A percentile compares a stretch with the other conserved stretches of the same genome.
phyloP scores from a whole-genome alignment of 331 rosid species.

The Rosa hybrid region DNA sequence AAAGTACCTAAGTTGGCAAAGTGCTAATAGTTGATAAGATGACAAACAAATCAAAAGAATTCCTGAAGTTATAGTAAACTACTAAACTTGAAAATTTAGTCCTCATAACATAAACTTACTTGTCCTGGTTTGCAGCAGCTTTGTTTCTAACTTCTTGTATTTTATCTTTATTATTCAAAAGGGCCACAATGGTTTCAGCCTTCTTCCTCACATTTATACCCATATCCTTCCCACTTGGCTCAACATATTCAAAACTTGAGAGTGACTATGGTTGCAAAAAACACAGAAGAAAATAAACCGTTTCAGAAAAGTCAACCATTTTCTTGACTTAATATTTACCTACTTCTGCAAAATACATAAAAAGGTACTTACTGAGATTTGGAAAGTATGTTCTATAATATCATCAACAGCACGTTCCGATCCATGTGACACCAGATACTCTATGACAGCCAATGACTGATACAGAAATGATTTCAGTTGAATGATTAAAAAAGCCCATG shows the following conservation, averaged over 20 bases:
- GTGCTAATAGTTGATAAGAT: slow-evolving; percentile 15
- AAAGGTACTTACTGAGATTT: slow-evolving; percentile 70
- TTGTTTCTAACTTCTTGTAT: slow-evolving; percentile 87
- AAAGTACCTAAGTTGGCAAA: slow-evolving; percentile 57
- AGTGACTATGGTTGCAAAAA: slow-evolving; percentile 65
- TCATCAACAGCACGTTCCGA: slow-evolving; percentile 99
- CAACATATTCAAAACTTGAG: slow-evolving; percentile 93
- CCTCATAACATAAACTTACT: slow-evolving; percentile 51
- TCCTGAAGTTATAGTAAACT: slow-evolving; percentile 15
- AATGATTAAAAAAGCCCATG: slow-evolving; percentile 1
- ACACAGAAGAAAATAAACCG: slow-evolving; percentile 17
- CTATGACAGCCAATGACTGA: slow-evolving; percentile 96
- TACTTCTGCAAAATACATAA: slow-evolving; percentile 11
- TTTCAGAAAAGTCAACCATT: slow-evolving; percentile 25
- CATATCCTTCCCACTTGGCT: slow-evolving; percentile 91
- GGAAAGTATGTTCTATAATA: slow-evolving; percentile 96
- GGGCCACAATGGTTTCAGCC: slow-evolving; percentile 74
- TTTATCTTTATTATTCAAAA: slow-evolving; percentile 86
- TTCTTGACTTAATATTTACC: slow-evolving; percentile 9
- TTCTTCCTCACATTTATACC: slow-evolving; percentile 98
- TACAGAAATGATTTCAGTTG: slow-evolving; percentile 29
- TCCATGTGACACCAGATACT: slow-evolving; percentile 90
- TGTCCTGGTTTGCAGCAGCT: slow-evolving; percentile 93
- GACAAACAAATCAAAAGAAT: background rate
- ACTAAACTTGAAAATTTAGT: slow-evolving; percentile 23